phyloP scores from a whole-genome alignment of 352 stramenopile species.

The Globisporangium cystogenes region DNA sequence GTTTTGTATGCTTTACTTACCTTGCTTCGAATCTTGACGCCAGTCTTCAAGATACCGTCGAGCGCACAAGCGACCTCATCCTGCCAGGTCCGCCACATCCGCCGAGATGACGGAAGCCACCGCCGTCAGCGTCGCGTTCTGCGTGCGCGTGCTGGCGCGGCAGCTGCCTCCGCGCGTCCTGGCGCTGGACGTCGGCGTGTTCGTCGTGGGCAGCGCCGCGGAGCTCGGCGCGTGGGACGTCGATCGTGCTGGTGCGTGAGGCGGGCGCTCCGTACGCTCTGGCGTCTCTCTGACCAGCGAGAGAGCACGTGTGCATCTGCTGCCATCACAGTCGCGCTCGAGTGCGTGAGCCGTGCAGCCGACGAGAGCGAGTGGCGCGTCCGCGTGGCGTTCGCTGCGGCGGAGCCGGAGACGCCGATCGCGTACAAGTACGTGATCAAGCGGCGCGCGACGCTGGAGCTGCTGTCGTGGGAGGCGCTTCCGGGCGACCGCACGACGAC shows the following conservation, averaged over 20 bases:
- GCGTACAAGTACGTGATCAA: slow-evolving; percentile 83
- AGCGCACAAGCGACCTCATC: too few species aligned
- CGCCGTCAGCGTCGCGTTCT: slow-evolving; percentile 20
- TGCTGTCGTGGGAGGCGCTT: slow-evolving; percentile 69
- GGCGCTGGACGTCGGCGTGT: slow-evolving; percentile 26
- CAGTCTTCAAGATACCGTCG: too few species aligned
- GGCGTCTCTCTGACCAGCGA: too few species aligned
- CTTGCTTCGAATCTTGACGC: background rate
- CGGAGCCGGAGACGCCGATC: slow-evolving; percentile 20
- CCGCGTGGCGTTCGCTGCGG: slow-evolving; percentile 21
- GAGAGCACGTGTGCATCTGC: too few species aligned
- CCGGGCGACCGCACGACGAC: slow-evolving; percentile 63
- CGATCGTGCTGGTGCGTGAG: slow-evolving; percentile 31
- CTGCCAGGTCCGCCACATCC: too few species aligned
- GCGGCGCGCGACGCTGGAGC: slow-evolving; percentile 21
- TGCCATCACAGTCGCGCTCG: slow-evolving; percentile 33
- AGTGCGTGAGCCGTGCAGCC: slow-evolving; percentile 18
- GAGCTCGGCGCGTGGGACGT: slow-evolving; percentile 66
- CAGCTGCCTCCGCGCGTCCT: background rate
- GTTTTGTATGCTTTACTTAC: background rate
- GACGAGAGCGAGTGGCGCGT: slow-evolving; percentile 34
- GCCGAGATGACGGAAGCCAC: background rate
- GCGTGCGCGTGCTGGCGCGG: slow-evolving; percentile 24
- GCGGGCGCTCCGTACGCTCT: too few species aligned
- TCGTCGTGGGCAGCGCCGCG: slow-evolving; percentile 36